Conservation (phyloP, 2,329 filamentous ascomycete genomes). For the Thermoascus crustaceus region DNA sequence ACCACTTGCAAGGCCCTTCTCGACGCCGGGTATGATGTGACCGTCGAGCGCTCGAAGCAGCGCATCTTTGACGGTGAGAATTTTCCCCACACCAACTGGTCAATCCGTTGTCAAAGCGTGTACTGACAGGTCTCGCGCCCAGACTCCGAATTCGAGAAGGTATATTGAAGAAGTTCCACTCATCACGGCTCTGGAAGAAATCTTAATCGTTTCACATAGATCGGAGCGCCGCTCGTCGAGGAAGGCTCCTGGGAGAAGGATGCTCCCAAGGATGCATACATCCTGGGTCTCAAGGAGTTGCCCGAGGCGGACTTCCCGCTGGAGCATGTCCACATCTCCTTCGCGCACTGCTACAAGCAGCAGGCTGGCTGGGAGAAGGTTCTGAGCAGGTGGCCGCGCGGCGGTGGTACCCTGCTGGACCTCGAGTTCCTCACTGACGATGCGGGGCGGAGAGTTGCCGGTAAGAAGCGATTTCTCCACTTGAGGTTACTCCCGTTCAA, state of each 20-base stretch:
- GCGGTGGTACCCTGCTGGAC: constrained; percentile 70
- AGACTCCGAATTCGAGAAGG: constrained; percentile 31
- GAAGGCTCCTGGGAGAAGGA: constrained; percentile 58
- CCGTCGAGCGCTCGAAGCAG: constrained; percentile 59
- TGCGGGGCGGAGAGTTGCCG: constrained; percentile 50
- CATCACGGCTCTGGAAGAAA: constrained; percentile 2
- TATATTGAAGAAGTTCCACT: constrained; percentile 6
- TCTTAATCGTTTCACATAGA: constrained; percentile 47
- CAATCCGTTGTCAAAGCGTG: background rate
- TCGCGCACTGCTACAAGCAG: constrained; percentile 67
- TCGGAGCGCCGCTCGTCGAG: constrained; percentile 57
- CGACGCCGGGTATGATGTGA: constrained; percentile 60
- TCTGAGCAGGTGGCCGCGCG: constrained; percentile 68
- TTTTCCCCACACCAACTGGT: background rate
- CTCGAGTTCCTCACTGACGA: constrained; percentile 78
- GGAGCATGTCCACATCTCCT: constrained; percentile 64
- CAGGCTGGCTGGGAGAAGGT: constrained; percentile 73
- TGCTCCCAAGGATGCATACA: constrained; percentile 59
- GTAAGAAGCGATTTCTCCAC: constrained; percentile 12
- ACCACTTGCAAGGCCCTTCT: constrained; percentile 54
- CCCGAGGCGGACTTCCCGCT: constrained; percentile 62
- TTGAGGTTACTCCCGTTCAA: background rate
- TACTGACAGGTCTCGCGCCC: constrained; percentile 7
- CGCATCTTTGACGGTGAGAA: constrained; percentile 48
- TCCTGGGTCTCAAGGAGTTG: constrained; percentile 71